Evolutionary conservation across 139 green algal genomes (phyloP), one percentile per base, ranked within the genome.

Genomic region (Nannochloris sp.): DNA sequence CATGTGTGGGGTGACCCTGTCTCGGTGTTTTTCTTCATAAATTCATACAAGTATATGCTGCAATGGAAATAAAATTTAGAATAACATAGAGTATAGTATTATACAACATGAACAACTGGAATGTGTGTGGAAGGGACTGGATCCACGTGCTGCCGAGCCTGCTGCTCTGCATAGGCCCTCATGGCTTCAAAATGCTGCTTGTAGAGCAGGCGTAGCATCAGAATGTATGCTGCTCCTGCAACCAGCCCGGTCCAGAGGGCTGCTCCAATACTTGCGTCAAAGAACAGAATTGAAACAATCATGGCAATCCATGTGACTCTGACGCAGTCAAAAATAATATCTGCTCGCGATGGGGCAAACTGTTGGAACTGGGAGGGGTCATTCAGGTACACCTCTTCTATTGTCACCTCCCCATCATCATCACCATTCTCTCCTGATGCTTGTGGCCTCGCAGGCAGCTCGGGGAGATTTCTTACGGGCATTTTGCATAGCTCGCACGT

Each of bases 261-360:
- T 25, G 66, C 67, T 1, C 59, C 62, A 10, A 89, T 69, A 18
- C 51, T 62, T 36, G 84, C 48, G 44, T 87, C 63, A 43, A 85
- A 75, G 62, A 90, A 86, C 5, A 87, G 55, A 58, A 88, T 85
- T 48, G 75, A 64, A 7, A 69, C 48, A 43, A 75, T 75, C 53
- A 71, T 81, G 55, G 75, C 69, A 31, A 93, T 64, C 87, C 87
- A 95, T 2, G 75, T 86, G 40, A 91, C 79, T 27, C 87, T 67
- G 15, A 95, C 81, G 69, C 75, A 89, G 64, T 95, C 87, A 62
- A 95, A 95, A 14, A 89, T 50, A 23, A 91, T 76, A 62, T 90
- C 85, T 8, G 80, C 77, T 37, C 25, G 51, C 48, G 36, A 57
- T 31, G 77, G 80, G 53, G 71, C 70, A 60, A 74, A 64, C 19